Evolutionary conservation across 2,329 filamentous ascomycete genomes (phyloP).

Genomic region (Microcera coccophila): DNA sequence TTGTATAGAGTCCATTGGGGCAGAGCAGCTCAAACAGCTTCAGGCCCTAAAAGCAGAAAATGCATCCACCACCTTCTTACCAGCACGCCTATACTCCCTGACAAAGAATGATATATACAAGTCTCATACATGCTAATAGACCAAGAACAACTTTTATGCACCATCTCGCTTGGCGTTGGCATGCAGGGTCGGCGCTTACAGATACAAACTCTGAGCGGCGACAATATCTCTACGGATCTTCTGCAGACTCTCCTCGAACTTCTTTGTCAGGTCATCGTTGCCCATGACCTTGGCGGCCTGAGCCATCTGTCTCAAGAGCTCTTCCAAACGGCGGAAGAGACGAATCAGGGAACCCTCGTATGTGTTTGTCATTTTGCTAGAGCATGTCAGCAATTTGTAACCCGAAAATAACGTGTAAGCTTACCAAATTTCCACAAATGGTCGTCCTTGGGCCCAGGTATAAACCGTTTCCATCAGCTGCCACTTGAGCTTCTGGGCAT

Average conservation of each 20-base stretch:
- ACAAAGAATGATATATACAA: conserved; percentile 21
- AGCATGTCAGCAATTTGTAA: conserved; percentile 19
- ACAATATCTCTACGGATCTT: conserved; percentile 94
- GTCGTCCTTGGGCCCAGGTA: conserved; percentile 83
- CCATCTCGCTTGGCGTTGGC: background rate
- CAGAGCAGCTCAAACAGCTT: background rate
- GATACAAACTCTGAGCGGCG: conserved; percentile 86
- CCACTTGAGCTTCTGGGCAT: conserved; percentile 83
- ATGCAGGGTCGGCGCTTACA: conserved; percentile 46
- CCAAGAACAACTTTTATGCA: background rate
- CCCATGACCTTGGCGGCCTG: conserved; percentile 98
- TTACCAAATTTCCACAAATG: conserved; percentile 93
- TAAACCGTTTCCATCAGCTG: conserved; percentile 96
- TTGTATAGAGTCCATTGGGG: conserved; percentile 20
- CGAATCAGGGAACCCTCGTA: conserved; percentile 97
- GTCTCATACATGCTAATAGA: conserved; percentile 9
- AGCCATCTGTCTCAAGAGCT: conserved; percentile 89
- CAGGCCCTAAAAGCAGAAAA: too few species aligned
- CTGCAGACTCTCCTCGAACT: conserved; percentile 80
- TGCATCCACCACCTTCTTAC: conserved; percentile 12
- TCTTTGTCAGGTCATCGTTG: conserved; percentile 85
- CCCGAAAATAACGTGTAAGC: conserved; percentile 35
- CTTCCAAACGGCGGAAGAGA: conserved; percentile 90
- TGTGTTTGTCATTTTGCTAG: conserved; percentile 96
- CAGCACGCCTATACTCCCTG: conserved; percentile 24